A percentile compares a stretch with the other conserved stretches of the same genome.
These are phyloP conservation scores for Saccharomyces pastorianus DNA, from an alignment of 1,139 yeast species.

Conservation along the genomic window DNA sequence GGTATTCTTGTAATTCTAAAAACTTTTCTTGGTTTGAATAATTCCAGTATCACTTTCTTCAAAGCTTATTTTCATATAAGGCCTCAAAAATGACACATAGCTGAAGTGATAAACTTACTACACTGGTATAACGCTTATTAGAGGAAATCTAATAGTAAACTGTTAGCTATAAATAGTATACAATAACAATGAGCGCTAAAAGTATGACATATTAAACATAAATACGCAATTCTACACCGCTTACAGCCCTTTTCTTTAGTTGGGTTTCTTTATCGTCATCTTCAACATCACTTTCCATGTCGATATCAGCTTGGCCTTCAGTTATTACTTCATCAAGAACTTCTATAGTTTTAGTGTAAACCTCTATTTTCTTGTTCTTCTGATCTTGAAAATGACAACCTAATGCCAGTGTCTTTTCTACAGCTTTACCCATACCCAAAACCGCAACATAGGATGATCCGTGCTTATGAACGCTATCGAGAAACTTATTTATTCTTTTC, in stretches of 20 bases:
- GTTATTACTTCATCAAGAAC: conserved; percentile 52
- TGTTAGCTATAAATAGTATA: neutral
- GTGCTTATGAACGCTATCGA: conserved; percentile 34
- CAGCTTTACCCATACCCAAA: conserved; percentile 63
- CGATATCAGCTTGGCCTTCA: neutral
- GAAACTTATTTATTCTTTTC: conserved; percentile 45
- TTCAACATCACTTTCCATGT: neutral
- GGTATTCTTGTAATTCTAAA: neutral
- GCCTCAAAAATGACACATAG: neutral
- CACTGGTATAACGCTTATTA: neutral
- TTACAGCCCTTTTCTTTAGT: conserved; percentile 45
- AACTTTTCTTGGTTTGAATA: neutral
- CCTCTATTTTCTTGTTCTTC: conserved; percentile 41
- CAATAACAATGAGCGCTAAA: neutral
- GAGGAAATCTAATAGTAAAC: neutral
- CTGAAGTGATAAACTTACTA: neutral
- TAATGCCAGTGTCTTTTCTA: conserved; percentile 45
- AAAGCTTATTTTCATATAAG: neutral
- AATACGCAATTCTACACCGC: conserved; percentile 51
- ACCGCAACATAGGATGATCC: conserved; percentile 42
- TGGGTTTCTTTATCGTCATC: conserved; percentile 34
- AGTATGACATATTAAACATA: conserved; percentile 23
- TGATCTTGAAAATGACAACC: conserved; percentile 47
- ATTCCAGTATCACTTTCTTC: neutral
- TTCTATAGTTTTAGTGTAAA: conserved; percentile 49